phyloP scores from a whole-genome alignment of 1,284 basidiomycete species.

The Leccinum huronense region DNA sequence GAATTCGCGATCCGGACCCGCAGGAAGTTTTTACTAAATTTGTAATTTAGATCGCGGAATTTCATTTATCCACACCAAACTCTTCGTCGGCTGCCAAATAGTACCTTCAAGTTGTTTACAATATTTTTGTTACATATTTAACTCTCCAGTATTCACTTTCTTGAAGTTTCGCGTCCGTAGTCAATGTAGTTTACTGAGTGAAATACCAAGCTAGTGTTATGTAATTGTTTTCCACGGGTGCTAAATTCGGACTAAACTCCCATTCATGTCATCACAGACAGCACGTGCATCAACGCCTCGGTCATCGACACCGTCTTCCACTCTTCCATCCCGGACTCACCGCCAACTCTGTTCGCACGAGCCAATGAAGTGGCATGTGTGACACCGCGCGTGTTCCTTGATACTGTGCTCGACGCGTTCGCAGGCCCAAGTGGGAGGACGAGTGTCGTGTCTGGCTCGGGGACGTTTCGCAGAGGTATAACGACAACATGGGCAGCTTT shows the following conservation, averaged over 20 bases:
- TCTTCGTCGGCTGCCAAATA: too few species aligned
- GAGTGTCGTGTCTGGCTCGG: conserved; percentile 59
- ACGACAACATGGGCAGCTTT: conserved; percentile 68
- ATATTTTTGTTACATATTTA: too few species aligned
- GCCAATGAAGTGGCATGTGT: conserved; percentile 67
- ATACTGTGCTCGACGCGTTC: conserved; percentile 61
- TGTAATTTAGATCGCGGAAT: too few species aligned
- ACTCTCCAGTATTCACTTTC: too few species aligned
- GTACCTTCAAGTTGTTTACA: conserved; percentile 4
- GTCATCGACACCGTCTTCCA: conserved; percentile 43
- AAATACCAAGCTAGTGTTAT: too few species aligned
- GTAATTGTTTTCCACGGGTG: too few species aligned
- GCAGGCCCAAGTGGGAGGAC: conserved; percentile 54
- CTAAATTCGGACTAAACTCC: conserved; percentile 11
- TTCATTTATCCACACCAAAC: too few species aligned
- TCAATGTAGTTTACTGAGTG: too few species aligned
- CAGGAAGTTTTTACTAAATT: too few species aligned
- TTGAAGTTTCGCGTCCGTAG: too few species aligned
- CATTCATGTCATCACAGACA: conserved; percentile 69
- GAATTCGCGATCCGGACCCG: too few species aligned
- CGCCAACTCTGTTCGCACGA: conserved; percentile 42
- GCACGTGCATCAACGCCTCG: conserved; percentile 44
- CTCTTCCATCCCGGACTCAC: conserved; percentile 20
- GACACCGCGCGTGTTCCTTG: conserved; percentile 63
- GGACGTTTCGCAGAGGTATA: conserved; percentile 40